Base-by-base conservation (phyloP, 345 rosid species). In the Eucalyptus sp. region DNA sequence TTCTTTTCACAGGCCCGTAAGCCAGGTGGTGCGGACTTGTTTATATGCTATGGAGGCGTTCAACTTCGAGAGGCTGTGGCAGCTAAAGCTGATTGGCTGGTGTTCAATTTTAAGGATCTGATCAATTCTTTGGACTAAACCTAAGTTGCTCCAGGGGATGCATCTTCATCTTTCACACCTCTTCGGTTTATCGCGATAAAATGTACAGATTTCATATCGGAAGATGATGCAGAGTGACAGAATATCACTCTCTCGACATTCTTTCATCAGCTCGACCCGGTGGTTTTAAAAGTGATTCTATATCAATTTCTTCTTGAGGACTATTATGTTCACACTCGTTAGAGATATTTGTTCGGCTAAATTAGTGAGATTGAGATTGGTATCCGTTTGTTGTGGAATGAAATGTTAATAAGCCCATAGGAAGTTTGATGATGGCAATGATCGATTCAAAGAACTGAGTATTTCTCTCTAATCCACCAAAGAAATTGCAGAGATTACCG, bases 21-120 rank as follows among this genome's bases (percentile, higher is more conserved):
- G 92, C 98, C 97, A n/a, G 99, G 97, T 91, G 98, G 99, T 14
- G 98, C 98, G 0, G 97, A 95, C 88, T 51, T 98, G 91, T 98
- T 95, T 92, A 90, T 98, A 83, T 97, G 99, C 93, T 98, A 96
- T 33, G 99, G 91, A 0, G 99, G 98, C 50, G 98, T 97, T 88
- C 97, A 96, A 90, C 96, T 91, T 87, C 96, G 99, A 83, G 98
- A 94, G 71, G 92, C 96, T 16, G 99, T 97, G 85, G 99, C 99
- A 29, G 95, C 92, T 22, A 93, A 97, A 90, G 98, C 99, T 87
- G 97, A 97, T 93, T 98, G 99, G 99, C 91, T 96, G 91, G 94
- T 97, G 86, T 92, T 95, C 83, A 89, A 90, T 89, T 97, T 98
- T 87, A 88, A 88, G 71, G 92, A 95, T 86, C 90, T 98, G 89